phyloP scores from a whole-genome alignment of 345 rosid genomes.

The Gossypium ekmanianum region DNA sequence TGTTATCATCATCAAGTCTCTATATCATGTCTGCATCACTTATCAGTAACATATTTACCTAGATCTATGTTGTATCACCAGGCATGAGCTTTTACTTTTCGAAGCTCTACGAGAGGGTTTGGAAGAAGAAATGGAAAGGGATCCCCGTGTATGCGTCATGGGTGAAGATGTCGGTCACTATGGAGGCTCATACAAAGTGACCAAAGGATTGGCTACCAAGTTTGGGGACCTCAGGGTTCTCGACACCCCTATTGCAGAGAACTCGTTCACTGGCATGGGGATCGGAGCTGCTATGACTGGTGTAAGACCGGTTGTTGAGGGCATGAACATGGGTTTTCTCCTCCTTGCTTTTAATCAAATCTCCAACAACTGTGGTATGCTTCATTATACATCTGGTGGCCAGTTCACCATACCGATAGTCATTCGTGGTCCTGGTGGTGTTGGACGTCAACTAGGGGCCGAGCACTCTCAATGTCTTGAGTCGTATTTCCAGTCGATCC shows the following conservation, averaged over 20 bases:
- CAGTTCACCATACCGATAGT: slow-evolving; percentile 87
- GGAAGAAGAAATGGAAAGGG: slow-evolving; percentile 99
- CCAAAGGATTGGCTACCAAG: slow-evolving; percentile 67
- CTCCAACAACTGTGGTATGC: slow-evolving; percentile 98
- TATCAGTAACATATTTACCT: not conserved
- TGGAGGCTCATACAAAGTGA: slow-evolving; percentile 94
- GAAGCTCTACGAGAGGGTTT: slow-evolving; percentile 91
- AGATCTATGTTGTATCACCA: slow-evolving; percentile 23
- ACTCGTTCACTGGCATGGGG: slow-evolving; percentile 96
- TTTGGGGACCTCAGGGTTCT: slow-evolving; percentile 93
- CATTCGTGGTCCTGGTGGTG: slow-evolving; percentile 98
- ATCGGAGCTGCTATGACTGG: slow-evolving; percentile 96
- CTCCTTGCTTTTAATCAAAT: slow-evolving; percentile 95
- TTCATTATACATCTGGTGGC: slow-evolving; percentile 97
- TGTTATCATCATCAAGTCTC: not conserved
- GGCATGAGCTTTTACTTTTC: slow-evolving; percentile 82
- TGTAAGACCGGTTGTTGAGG: slow-evolving; percentile 78
- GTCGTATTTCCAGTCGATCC: slow-evolving; percentile 96
- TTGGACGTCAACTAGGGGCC: slow-evolving; percentile 92
- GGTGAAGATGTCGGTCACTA: slow-evolving; percentile 98
- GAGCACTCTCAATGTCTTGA: slow-evolving; percentile 96
- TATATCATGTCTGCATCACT: not conserved
- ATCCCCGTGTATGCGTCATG: slow-evolving; percentile 74
- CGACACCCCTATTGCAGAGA: slow-evolving; percentile 93
- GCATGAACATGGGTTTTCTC: slow-evolving; percentile 98